Percentiles rank a stretch among this genome's conserved stretches.
phyloP scores from a whole-genome alignment of 805 yeast genomes.

The Teunomyces kruisii region DNA sequence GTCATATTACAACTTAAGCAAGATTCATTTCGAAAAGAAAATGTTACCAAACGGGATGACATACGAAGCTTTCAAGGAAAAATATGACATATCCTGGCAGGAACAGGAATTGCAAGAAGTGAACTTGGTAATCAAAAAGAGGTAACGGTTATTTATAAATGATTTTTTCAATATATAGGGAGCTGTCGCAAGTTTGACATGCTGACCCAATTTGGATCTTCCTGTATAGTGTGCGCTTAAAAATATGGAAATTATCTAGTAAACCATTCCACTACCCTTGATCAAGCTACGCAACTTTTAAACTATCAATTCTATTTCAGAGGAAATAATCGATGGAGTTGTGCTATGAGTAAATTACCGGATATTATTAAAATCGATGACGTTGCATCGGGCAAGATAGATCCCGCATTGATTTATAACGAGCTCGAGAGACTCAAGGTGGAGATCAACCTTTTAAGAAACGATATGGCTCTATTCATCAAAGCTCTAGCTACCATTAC shows the following conservation, averaged over 20 bases:
- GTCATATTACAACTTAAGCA: conserved; percentile 39
- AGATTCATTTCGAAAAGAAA: conserved; percentile 20
- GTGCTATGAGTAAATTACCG: conserved; percentile 19
- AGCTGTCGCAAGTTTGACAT: too few relatives aligned
- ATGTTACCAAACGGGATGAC: conserved; percentile 28
- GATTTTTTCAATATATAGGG: too few relatives aligned
- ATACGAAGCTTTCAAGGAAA: conserved; percentile 15
- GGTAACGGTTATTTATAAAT: conserved; percentile 3
- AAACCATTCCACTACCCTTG: not conserved
- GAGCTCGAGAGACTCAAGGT: conserved; percentile 42
- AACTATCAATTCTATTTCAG: not conserved
- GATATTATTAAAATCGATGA: conserved; percentile 42
- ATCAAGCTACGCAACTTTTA: not conserved
- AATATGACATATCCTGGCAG: conserved; percentile 31
- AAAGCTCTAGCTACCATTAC: conserved; percentile 36
- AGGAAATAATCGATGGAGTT: too few relatives aligned
- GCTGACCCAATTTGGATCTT: too few relatives aligned
- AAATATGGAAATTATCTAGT: not conserved
- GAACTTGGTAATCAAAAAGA: conserved; percentile 24
- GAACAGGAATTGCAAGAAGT: conserved; percentile 16
- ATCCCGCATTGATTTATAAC: conserved; percentile 41
- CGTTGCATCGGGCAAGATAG: conserved; percentile 41
- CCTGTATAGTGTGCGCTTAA: not conserved
- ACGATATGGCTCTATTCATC: conserved; percentile 40
- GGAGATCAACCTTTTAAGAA: conserved; percentile 42